Percentiles rank a stretch among this genome's conserved stretches.
Evolutionary conservation across 1,284 basidiomycete species (phyloP).

Genomic region (Ganoderma meredithae): DNA sequence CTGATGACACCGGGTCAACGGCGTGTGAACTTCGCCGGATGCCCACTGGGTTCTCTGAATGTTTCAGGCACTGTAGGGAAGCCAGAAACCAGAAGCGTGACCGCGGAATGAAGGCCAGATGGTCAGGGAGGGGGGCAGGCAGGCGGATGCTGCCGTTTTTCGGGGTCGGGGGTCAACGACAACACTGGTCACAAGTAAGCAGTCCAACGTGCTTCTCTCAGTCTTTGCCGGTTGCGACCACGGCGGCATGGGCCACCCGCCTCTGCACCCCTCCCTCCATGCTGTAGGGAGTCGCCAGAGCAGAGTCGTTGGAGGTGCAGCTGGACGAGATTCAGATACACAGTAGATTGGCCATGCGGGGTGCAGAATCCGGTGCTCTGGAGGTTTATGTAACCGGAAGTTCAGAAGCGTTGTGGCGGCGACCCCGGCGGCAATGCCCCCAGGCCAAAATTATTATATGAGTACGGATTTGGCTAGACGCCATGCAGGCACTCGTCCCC

Average conservation of each 20-base stretch:
- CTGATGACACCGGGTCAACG: no score
- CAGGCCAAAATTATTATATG: constrained; percentile 28
- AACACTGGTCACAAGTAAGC: neutral
- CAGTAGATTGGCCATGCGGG: constrained; percentile 22
- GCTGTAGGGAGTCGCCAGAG: neutral
- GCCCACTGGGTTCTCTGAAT: no score
- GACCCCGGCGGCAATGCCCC: constrained; percentile 27
- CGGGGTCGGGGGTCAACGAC: no score
- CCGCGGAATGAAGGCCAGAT: no score
- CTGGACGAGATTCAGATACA: constrained; percentile 21
- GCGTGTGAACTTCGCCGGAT: no score
- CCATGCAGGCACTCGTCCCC: constrained; percentile 21
- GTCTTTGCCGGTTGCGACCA: constrained; percentile 3
- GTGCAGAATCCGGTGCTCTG: constrained; percentile 31
- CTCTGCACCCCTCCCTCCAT: neutral
- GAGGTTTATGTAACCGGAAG: constrained; percentile 31
- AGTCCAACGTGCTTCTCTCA: constrained; percentile 20
- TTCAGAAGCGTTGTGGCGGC: constrained; percentile 32
- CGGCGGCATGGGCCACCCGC: constrained; percentile 13
- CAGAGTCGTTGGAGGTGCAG: neutral
- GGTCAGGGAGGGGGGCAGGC: no score
- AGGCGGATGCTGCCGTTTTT: no score
- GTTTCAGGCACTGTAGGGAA: no score
- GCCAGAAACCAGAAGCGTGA: no score
- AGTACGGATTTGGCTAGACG: constrained; percentile 23